phyloP scores from a whole-genome alignment of 2,329 filamentous ascomycete species.

The Trichoderma sp. region DNA sequence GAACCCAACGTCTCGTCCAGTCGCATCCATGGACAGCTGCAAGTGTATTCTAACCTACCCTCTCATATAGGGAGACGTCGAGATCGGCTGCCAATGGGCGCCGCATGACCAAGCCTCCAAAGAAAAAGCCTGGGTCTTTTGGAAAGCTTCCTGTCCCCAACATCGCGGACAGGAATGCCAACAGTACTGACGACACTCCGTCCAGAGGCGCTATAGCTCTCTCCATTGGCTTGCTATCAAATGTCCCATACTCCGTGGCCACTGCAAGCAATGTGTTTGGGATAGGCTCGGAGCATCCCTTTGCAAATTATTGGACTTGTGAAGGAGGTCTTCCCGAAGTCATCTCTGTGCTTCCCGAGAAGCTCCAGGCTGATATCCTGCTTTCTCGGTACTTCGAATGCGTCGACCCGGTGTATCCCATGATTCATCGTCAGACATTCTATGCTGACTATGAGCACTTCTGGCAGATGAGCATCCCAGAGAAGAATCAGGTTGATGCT shows the following conservation, averaged over 20 bases:
- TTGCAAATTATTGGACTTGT: slow-evolving; percentile 83
- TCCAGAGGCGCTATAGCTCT: slow-evolving; percentile 52
- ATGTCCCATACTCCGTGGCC: slow-evolving; percentile 68
- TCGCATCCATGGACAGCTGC: neutral
- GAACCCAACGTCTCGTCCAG: neutral
- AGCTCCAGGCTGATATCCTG: slow-evolving; percentile 71
- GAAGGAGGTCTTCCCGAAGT: slow-evolving; percentile 73
- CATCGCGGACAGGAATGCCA: slow-evolving; percentile 52
- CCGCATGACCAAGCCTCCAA: slow-evolving; percentile 56
- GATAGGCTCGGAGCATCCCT: slow-evolving; percentile 74
- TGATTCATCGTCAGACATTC: slow-evolving; percentile 72
- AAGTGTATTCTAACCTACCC: neutral
- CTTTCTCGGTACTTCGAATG: slow-evolving; percentile 63
- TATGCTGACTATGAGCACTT: slow-evolving; percentile 77
- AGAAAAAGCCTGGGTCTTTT: slow-evolving; percentile 46
- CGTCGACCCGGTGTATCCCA: slow-evolving; percentile 78
- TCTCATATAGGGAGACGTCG: slow-evolving; percentile 51
- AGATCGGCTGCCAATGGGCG: slow-evolving; percentile 51
- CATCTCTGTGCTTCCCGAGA: slow-evolving; percentile 70
- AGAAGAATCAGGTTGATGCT: slow-evolving; percentile 62
- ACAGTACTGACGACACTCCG: slow-evolving; percentile 42
- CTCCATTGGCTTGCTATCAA: slow-evolving; percentile 63
- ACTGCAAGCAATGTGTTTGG: slow-evolving; percentile 76
- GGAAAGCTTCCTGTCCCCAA: slow-evolving; percentile 48
- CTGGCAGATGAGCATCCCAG: slow-evolving; percentile 59